Conservation (phyloP, 2,329 filamentous ascomycete genomes). For the Diaporthe sp. region DNA sequence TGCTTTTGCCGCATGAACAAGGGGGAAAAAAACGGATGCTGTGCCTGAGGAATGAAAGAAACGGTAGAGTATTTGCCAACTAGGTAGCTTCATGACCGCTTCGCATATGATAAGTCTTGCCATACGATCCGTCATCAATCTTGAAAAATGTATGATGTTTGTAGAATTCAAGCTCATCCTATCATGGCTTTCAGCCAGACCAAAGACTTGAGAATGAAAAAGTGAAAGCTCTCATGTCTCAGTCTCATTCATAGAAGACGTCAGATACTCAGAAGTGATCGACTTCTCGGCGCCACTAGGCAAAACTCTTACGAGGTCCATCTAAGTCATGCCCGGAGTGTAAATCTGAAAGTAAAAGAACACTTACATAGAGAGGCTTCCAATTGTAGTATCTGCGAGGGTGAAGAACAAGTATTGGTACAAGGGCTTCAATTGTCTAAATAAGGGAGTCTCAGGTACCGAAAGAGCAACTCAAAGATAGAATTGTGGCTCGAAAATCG, state of each 20-base stretch:
- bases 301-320: neutral
- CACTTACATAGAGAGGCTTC: neutral
- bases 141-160: too few species aligned
- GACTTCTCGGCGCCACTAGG: neutral
- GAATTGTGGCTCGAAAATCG: neutral
- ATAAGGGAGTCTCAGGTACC: neutral
- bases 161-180: too few species aligned
- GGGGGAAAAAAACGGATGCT: neutral
- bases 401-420: too few species aligned
- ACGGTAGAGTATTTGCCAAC: neutral
- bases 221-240: too few species aligned
- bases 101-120: neutral
- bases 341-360: neutral
- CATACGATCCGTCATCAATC: neutral
- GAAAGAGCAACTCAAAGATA: neutral
- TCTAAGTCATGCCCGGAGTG: neutral
- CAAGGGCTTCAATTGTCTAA: neutral
- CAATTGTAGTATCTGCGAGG: too few species aligned
- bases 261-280: neutral
- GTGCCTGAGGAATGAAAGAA: neutral
- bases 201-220: too few species aligned
- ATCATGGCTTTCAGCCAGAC: too few species aligned
- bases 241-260: neutral
- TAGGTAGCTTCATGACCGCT: neutral
- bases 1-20: neutral